Base-by-base conservation (phyloP, 805 yeast genomes). In the Ogataea dorogensis region DNA sequence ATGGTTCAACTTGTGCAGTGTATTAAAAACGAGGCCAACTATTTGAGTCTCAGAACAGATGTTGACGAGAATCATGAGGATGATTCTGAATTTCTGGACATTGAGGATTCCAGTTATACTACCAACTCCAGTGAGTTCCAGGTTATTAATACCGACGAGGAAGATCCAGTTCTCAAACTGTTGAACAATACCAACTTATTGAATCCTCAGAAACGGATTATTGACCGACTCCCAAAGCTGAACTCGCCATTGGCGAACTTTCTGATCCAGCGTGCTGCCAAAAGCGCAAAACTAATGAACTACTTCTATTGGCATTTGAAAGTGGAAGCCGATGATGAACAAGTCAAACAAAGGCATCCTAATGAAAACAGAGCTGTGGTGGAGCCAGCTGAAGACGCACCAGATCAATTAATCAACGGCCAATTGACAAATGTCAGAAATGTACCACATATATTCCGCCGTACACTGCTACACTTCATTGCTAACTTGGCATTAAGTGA, bases 1-100 rank as follows among this genome's bases (percentile, higher is more conserved):
- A 64, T 93, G 45, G 70, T 91, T 37, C 98, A 93, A 59, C 67
- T 91, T 12, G 98, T 91, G 0, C 97, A 89, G 53, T 95, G 96
- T 0, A 73, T 91, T 23, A 82, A 86, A 50, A 86, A 86, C 56
- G 98, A 93, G 52, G 43, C 55, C 2, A 45, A 47, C 19, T 51
- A 55, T 30, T 43, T 51, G 5, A 43, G 40, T 21, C 53, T 56
- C 4, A 44, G 39, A 23, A 44, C 56, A 5, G 50, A 49, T 24
- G 40, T 47, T 8, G 58, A 50, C 22, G 54, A 31, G 20, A 31
- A 24, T 18, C 33, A 33, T 12, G 47, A 39, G 7, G 49, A 44
- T 16, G 38, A 42, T 28, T 43, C 44, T 12, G 54, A 47, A n/a
- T 28, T 44, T n/a, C 38, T 36, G 28, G 54, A 44, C 24, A 41